These are phyloP conservation scores for Acanthamoeba triangularis DNA, from an alignment of 208 protist genomes.

Conservation along the genomic window DNA sequence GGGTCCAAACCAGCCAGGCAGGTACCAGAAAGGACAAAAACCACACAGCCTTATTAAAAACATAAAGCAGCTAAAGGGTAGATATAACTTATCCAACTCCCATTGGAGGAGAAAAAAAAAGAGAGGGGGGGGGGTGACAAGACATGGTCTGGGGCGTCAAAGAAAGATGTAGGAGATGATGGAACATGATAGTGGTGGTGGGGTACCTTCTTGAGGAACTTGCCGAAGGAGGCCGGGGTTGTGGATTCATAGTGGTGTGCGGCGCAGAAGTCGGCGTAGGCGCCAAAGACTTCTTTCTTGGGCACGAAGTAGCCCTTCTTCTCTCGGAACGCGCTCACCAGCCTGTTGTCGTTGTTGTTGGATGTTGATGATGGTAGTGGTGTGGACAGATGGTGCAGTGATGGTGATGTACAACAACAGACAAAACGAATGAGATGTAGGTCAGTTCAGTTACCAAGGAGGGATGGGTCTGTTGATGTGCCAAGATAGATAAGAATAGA, in stretches of 20 bases:
- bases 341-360: not conserved
- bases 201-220: conserved; percentile 45
- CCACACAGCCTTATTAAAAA: too few species aligned
- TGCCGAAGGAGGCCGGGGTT: conserved; percentile 27
- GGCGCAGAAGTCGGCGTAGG: not conserved
- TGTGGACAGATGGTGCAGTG: too few species aligned
- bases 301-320: conserved; percentile 44
- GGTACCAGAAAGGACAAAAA: not conserved
- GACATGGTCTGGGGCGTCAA: not conserved
- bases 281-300: conserved; percentile 11
- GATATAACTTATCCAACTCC: too few species aligned
- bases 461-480: too few species aligned
- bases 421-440: too few species aligned
- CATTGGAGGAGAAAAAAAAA: too few species aligned
- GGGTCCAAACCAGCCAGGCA: not conserved
- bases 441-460: too few species aligned
- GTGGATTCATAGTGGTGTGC: not conserved
- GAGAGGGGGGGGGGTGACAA: too few species aligned
- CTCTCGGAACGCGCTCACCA: not conserved
- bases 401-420: too few species aligned
- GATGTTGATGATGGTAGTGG: too few species aligned
- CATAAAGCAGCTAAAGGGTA: too few species aligned
- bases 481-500: too few species aligned
- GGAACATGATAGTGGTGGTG: not conserved
- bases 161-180: not conserved